These are phyloP conservation scores for Ustilago xerochloae DNA, from an alignment of 1,284 basidiomycete species.

Conservation along the genomic window DNA sequence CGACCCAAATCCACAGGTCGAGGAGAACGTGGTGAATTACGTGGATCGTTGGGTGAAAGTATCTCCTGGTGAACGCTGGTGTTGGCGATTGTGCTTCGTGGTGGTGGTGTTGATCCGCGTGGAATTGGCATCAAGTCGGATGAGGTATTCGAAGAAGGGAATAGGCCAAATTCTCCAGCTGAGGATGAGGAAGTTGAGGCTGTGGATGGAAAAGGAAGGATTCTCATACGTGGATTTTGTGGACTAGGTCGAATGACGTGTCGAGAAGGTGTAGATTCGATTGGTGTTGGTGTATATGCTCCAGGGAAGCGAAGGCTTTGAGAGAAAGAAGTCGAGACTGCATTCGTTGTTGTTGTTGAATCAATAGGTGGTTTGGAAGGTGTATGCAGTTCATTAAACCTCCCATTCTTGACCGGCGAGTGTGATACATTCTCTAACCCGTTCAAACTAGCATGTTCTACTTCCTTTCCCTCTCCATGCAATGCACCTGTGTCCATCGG, in stretches of 20 bases:
- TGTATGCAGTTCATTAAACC: slow-evolving; percentile 28
- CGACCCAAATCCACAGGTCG: slow-evolving; percentile 18
- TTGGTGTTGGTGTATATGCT: slow-evolving; percentile 24
- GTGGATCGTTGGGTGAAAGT: slow-evolving; percentile 23
- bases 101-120: slow-evolving; percentile 39
- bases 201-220: not conserved
- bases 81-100: not conserved
- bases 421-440: not conserved
- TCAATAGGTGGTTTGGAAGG: not conserved
- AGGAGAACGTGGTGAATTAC: slow-evolving; percentile 26
- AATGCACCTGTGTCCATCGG: not conserved
- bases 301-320: slow-evolving; percentile 33
- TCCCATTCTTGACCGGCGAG: slow-evolving; percentile 9
- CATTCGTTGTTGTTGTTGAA: not conserved
- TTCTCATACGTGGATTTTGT: slow-evolving; percentile 8
- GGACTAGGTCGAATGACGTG: slow-evolving; percentile 38
- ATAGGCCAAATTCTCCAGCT: not conserved
- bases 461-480: not conserved
- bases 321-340: slow-evolving; percentile 17
- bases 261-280: slow-evolving; percentile 27
- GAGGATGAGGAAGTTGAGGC: not conserved
- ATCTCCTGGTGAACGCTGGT: not conserved
- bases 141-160: not conserved
- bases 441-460: not conserved
- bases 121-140: slow-evolving; percentile 12